These are phyloP conservation scores for Colletotrichum tropicale DNA, from an alignment of 2,329 filamentous ascomycete genomes.

Conservation along the genomic window DNA sequence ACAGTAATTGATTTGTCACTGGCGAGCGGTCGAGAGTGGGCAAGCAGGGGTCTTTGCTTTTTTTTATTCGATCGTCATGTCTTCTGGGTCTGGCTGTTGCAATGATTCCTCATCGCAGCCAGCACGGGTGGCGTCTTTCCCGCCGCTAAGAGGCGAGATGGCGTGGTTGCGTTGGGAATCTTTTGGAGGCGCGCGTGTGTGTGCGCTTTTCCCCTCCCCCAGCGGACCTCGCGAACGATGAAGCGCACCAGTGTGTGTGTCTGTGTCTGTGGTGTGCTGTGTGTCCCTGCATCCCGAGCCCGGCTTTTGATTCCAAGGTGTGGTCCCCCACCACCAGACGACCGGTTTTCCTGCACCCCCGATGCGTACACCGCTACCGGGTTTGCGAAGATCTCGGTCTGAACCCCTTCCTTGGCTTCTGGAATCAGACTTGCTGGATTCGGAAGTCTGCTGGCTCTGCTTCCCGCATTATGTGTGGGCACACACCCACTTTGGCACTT, in stretches of 20 bases:
- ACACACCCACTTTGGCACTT: background rate
- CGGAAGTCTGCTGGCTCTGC: background rate
- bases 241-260: background rate
- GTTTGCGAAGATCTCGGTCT: background rate
- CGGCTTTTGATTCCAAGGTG: slow-evolving; percentile 1
- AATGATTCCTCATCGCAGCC: slow-evolving; percentile 13
- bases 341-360: background rate
- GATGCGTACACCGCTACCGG: slow-evolving; percentile 3
- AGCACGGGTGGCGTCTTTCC: slow-evolving; percentile 1
- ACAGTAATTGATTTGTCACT: background rate
- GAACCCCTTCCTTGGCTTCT: background rate
- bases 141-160: slow-evolving; percentile 2
- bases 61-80: background rate
- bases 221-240: background rate
- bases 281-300: background rate
- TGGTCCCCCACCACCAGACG: background rate
- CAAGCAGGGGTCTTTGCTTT: background rate
- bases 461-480: background rate
- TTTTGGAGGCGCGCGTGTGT: background rate
- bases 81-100: background rate
- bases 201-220: background rate
- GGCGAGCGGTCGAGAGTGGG: background rate
- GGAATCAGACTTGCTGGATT: slow-evolving; percentile 5
- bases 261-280: background rate
- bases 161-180: background rate